A percentile compares a stretch with the other conserved stretches of the same genome.
Conservation (phyloP, 345 rosid species). For the Eucalyptus caleyi region DNA sequence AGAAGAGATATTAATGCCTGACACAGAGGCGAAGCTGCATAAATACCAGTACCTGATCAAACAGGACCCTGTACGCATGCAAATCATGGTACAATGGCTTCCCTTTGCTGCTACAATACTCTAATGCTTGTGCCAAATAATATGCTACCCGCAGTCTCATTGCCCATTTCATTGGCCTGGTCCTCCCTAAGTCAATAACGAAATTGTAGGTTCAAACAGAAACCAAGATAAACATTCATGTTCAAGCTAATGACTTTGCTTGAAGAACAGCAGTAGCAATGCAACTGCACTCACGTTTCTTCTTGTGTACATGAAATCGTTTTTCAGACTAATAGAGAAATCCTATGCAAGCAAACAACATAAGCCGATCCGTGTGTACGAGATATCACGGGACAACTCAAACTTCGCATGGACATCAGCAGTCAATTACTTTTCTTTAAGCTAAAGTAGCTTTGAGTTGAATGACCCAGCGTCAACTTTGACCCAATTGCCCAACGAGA, state of each 20-base stretch:
- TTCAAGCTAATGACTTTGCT: not conserved
- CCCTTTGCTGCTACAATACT: constrained; percentile 28
- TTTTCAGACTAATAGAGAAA: not conserved
- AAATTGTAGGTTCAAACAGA: not conserved
- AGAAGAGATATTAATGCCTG: not conserved
- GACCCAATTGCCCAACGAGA: not conserved
- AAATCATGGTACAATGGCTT: constrained; percentile 35
- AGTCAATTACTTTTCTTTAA: not conserved
- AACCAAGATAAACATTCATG: not conserved
- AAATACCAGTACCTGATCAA: constrained; percentile 18
- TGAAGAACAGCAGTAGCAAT: not conserved
- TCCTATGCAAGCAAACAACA: not conserved
- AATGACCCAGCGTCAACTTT: not conserved
- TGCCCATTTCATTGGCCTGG: constrained; percentile 36
- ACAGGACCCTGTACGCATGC: constrained; percentile 34
- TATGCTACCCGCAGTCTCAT: constrained; percentile 40
- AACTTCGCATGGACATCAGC: not conserved
- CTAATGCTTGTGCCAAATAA: constrained; percentile 32
- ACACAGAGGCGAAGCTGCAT: not conserved
- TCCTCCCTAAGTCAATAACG: constrained; percentile 21
- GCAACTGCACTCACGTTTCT: not conserved
- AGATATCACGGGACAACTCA: not conserved
- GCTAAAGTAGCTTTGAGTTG: not conserved
- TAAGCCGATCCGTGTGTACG: not conserved
- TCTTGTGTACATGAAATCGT: not conserved